Base-by-base conservation (phyloP, 805 yeast species). In the Starmerella tilneyi region DNA sequence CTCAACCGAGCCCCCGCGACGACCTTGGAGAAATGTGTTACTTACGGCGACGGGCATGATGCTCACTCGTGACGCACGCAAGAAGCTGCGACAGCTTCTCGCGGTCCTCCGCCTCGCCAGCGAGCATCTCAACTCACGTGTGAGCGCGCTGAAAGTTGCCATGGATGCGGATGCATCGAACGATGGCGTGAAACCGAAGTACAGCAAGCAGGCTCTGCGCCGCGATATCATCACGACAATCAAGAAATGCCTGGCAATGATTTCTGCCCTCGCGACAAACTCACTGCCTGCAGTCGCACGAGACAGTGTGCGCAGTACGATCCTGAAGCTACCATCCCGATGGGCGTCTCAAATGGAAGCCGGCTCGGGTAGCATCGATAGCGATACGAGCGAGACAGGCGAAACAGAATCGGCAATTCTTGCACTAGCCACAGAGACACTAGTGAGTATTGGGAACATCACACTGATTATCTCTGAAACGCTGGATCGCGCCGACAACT, bases 171-270 rank as follows among this genome's bases (percentile, higher is more conserved):
- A 52, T 26, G 54, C 55, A 30, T 45, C 51, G 39, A 36, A 43
- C 34, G 50, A 46, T 46, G 53, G 53, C 32, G 49, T 48, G 34
- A 51, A 47, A 41, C 59, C 58, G 32, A 49, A 50, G 49, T 46
- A 49, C 31, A 54, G 56, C 56, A 53, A 62, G 17, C 54, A 56
- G 9, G 62, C 60, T 36, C 72, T 88, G 28, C 81, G 84, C 51
- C 74, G 78, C 53, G 98, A 89, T 54, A 84, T 89, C 28, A 79
- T 88, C 8, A 74, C 82, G 0, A 92, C 96, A 0, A 88, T 92
- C 21, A 84, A 84, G 60, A 89, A 85, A 59, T 85, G 86, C 38
- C 86, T 88, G 28, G 76, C 78, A 32, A 76, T 89, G 30, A 82
- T 92, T 9, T 84, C 96, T 3, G 83, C 82, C 51, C 84, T 84